Evolutionary conservation across 495 filamentous ascomycete species (phyloP), one percentile per base, ranked within the genome.

Genomic region (Penicillium pancosmium): DNA sequence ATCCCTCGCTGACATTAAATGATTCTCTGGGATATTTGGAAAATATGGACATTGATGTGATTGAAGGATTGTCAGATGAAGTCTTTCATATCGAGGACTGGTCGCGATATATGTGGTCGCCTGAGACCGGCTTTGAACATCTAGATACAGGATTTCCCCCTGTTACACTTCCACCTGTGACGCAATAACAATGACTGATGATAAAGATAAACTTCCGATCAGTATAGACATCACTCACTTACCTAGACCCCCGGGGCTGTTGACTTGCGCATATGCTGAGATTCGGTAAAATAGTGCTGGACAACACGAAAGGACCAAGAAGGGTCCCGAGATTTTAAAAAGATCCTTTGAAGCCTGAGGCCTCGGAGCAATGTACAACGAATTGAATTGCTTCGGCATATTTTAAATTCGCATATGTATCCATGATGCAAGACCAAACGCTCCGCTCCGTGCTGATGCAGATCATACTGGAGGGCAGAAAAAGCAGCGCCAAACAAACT

Each of bases 91-190:
- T 68, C 15, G 67, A 72, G 50, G 67, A 70, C 54, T 72, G 69
- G 69, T 68, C 69, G 35, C 55, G 68, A 54, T 72, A 68, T 51
- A 66, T 70, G 60, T 72, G 65, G 64, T 72, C 69, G 48, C 57
- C 67, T 19, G 66, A 70, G 51, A 70, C 60, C 3, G 68, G 68
- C 25, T 65, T 70, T 25, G 68, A 70, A 51, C 65, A 65, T 62
- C 54, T 70, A 55, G 65, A 70, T 61, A 66, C 58, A 27, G 67
- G 62, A 9, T 61, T 51, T 13, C 61, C 57, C 34, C 52, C 51
- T 13, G 51, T 46, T 48, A 44, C 46, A 27, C 23, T 48, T 48
- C 46, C 59, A n/a, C 52, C 63, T 44, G 56, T 56, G 38, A 48
- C 61, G 34, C 59, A 44, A 69, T 69, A 54, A 69, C 64, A 65